Base-by-base conservation (phyloP, 225 moss, liverwort and hornwort species). In the Pseudisothecium myosuroides region DNA sequence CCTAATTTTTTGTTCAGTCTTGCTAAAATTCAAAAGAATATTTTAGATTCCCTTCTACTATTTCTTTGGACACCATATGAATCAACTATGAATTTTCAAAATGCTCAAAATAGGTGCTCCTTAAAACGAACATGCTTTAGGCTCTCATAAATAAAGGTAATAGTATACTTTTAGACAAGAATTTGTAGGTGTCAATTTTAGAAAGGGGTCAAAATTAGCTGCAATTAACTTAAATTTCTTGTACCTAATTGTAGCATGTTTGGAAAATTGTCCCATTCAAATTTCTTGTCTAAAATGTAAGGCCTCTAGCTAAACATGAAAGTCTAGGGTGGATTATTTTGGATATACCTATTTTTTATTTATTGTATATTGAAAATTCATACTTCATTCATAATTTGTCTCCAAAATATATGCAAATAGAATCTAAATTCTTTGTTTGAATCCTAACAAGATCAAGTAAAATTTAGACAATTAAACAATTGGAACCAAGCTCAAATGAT, bases 61-160 rank as follows among this genome's bases (percentile, higher is more conserved):
- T 1, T 45, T 18, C 47, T 2, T 29, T 29, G 19, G 4, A 29
- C 0, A 0, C 17, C 0, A 0, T 47, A 19, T 19, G 12, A 75
- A 31, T 75, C 31, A 75, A 49, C 7, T 12, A 49, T 19, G 11
- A 19, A 31, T 75, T 49, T 31, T 47, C 8, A 41, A 71, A 14
- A 0, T 22, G 0, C 4, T n/a, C 0, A 47, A 29, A 74, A 11
- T 18, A 7, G 7, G 5, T 31, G 2, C 4, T 49, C 32, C 6
- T 3, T 20, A 75, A 50, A 75, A 12, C 1, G 1, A 75, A 12
- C 2, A 21, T 21, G n/a, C n/a, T n/a, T n/a, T n/a, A 34, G 2
- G 1, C 1, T 50, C 20, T 76, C 0, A 20, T 34, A 8, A 34
- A 13, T 32, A 12, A 12, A 32, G 7, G 4, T 2, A 49, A 0